These are phyloP conservation scores for Zygosaccharomyces pseudobailii DNA, from an alignment of 1,139 yeast species.

Conservation along the genomic window DNA sequence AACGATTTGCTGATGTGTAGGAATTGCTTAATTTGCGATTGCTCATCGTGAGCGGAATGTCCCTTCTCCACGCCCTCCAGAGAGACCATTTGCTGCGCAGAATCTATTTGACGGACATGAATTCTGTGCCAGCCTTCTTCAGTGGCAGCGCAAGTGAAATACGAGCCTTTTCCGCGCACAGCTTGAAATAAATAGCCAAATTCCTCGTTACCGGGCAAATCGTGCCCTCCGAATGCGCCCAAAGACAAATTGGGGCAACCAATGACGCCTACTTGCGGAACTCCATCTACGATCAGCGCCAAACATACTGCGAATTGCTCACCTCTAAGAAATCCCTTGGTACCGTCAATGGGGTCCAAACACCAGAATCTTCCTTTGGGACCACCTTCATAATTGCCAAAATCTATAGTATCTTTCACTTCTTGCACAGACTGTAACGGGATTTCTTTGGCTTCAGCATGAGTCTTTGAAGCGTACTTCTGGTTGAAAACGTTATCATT, in stretches of 20 bases:
- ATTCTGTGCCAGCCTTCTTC: slow-evolving; percentile 36
- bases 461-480: slow-evolving; percentile 21
- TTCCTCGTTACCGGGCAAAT: slow-evolving; percentile 15
- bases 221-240: slow-evolving; percentile 28
- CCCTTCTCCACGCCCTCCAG: slow-evolving; percentile 93
- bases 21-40: slow-evolving; percentile 60
- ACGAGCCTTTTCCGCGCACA: slow-evolving; percentile 68
- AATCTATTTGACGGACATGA: slow-evolving; percentile 38
- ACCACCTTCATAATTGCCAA: slow-evolving; percentile 78
- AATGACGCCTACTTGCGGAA: slow-evolving; percentile 82
- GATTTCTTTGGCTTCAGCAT: slow-evolving; percentile 36
- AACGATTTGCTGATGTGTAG: slow-evolving; percentile 54
- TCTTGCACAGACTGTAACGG: slow-evolving; percentile 40
- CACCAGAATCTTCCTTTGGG: slow-evolving; percentile 87
- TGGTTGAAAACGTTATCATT: slow-evolving; percentile 34
- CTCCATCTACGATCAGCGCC: slow-evolving; percentile 80
- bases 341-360: slow-evolving; percentile 96
- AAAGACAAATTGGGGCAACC: slow-evolving; percentile 82
- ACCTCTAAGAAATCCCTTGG: slow-evolving; percentile 92
- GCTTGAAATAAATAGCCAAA: slow-evolving; percentile 56
- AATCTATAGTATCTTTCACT: slow-evolving; percentile 65
- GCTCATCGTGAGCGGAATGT: slow-evolving; percentile 91
- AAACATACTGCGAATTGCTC: slow-evolving; percentile 96
- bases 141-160: slow-evolving; percentile 44
- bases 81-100: slow-evolving; percentile 50